These are phyloP conservation scores for Selenicereus undatus DNA, from an alignment of 148 eudicot genomes.

Conservation along the genomic window DNA sequence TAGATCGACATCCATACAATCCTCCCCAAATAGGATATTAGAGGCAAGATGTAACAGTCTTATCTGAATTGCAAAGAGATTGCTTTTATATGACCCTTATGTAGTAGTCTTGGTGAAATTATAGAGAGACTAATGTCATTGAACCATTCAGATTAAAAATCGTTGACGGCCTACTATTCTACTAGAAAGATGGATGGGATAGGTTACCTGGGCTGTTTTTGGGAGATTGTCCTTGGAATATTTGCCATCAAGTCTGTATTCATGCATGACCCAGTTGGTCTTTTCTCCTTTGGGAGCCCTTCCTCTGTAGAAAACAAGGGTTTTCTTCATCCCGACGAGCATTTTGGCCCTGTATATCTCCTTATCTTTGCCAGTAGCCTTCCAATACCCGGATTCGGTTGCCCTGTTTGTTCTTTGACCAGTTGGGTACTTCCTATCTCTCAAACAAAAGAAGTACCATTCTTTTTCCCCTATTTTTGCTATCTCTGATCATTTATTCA, in stretches of 20 bases:
- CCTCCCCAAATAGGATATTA: too few species aligned
- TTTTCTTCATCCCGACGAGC: conserved; percentile 90
- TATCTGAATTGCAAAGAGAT: too few species aligned
- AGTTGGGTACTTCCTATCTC: conserved; percentile 85
- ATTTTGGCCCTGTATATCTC: conserved; percentile 52
- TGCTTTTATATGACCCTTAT: too few species aligned
- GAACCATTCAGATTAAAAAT: neutral
- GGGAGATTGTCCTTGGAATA: conserved; percentile 31
- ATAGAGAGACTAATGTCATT: neutral
- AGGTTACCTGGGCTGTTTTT: conserved; percentile 46
- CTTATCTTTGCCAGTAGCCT: conserved; percentile 91
- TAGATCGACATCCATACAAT: neutral
- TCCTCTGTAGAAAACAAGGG: conserved; percentile 79
- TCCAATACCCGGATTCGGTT: conserved; percentile 87
- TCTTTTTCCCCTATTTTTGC: conserved; percentile 88
- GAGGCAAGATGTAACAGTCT: too few species aligned
- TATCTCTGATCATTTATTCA: conserved; percentile 33
- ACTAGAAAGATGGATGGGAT: neutral
- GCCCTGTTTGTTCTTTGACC: conserved; percentile 83
- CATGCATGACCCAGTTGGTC: conserved; percentile 94
- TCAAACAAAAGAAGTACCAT: conserved; percentile 80
- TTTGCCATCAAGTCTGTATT: conserved; percentile 68
- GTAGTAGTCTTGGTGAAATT: too few species aligned
- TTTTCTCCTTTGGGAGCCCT: conserved; percentile 83
- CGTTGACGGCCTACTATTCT: neutral